Evolutionary conservation across 2,329 filamentous ascomycete genomes (phyloP), one percentile per base, ranked within the genome.

Genomic region (Clonostachys rosea): DNA sequence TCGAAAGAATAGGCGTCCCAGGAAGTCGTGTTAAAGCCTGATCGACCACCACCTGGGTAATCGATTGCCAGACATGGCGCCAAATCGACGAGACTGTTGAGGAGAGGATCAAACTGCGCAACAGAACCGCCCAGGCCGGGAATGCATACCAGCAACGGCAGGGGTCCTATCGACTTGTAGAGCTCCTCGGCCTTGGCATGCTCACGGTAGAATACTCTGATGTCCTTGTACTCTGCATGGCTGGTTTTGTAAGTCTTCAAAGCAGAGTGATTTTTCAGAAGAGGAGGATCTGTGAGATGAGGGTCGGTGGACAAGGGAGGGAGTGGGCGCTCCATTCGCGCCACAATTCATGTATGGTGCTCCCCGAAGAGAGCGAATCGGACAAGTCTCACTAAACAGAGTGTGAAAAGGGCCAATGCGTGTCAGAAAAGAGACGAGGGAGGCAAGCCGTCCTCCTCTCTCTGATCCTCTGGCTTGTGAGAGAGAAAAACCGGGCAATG

Each of bases 51-150:
- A 37, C 94, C 94, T 2, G 94, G 92, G 5, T 96, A 75, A 62
- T 99, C 94, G 52, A 97, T 83, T 5, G 90, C 88, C 53, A 50
- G 76, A 62, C 91, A 95, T 43, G 91, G 86, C 12, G 88, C 90
- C 43, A 91, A 73, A 60, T 95, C 90, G 44, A 87, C 81, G 43
- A 99, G 75, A 63, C 89, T 94, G 17, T 83, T 86, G 14, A 97
- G 70, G 6, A 97, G 70, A 33, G 87, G 82, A 47, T 89, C 79
- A 61, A 96, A 97, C 60, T 97, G 94, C 11, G 90, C 86, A 20
- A 91, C 79, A 1, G 89, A 95, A 43, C 94, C 94, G n/a, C 92
- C 94, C 10, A 97, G 76, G 2, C 94, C 94, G 60, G 97, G 94
- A 48, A 97, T 76, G 61, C 95, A 96, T 40, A 97, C 91, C 5